These are phyloP conservation scores for Mucor circinelloides DNA, from an alignment of 371 early-diverging fungal genomes.

Conservation along the genomic window DNA sequence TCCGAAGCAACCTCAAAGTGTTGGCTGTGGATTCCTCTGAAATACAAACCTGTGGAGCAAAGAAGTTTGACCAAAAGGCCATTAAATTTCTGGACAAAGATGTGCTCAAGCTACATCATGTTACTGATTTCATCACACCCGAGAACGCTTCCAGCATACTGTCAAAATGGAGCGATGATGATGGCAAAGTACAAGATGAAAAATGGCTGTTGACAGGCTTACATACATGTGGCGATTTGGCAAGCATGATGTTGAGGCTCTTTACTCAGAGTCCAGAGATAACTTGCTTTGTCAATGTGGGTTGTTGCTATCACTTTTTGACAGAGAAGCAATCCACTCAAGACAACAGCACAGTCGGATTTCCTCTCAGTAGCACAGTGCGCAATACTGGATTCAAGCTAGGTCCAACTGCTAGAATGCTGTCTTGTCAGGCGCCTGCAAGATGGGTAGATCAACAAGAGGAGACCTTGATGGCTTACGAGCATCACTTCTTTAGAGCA, in stretches of 20 bases:
- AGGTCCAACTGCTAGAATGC: slow-evolving; percentile 75
- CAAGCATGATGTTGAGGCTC: slow-evolving; percentile 68
- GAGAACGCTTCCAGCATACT: slow-evolving; percentile 54
- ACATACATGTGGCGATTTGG: slow-evolving; percentile 86
- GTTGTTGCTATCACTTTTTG: slow-evolving; percentile 86
- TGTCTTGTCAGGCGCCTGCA: slow-evolving; percentile 84
- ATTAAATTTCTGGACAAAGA: slow-evolving; percentile 28
- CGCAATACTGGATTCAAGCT: slow-evolving; percentile 37
- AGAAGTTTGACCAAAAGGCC: slow-evolving; percentile 60
- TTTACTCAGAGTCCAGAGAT: slow-evolving; percentile 68
- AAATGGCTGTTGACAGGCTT: slow-evolving; percentile 81
- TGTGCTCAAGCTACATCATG: slow-evolving; percentile 48
- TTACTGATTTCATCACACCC: slow-evolving; percentile 59
- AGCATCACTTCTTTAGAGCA: slow-evolving; percentile 77
- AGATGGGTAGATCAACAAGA: slow-evolving; percentile 67
- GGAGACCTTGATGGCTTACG: slow-evolving; percentile 60
- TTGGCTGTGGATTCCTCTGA: slow-evolving; percentile 81
- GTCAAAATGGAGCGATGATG: slow-evolving; percentile 30
- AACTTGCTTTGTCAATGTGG: slow-evolving; percentile 74
- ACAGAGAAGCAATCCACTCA: no score
- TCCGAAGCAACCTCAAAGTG: slow-evolving; percentile 68
- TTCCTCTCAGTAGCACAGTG: slow-evolving; percentile 53
- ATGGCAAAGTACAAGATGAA: slow-evolving; percentile 8
- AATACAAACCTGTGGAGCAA: slow-evolving; percentile 82
- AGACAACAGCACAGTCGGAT: slow-evolving; percentile 15